Evolutionary conservation across 225 moss, liverwort and hornwort genomes (phyloP), one percentile per base, ranked within the genome.

Genomic region (Bryum argenteum): DNA sequence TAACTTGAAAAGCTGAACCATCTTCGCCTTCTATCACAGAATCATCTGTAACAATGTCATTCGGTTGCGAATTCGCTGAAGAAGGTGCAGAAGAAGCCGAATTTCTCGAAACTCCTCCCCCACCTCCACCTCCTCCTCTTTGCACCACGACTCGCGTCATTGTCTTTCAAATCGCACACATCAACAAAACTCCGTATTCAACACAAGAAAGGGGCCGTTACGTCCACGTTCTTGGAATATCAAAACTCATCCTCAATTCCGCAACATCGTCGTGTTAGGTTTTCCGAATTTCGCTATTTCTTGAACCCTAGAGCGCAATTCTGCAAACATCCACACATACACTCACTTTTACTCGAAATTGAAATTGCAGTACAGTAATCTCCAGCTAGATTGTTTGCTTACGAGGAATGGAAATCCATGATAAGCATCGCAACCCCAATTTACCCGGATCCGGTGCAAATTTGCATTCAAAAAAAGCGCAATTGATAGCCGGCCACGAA

Each of bases 71-170:
- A 61, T 54, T 80, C 19, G 84, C 77, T 9, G 81, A 45, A 13
- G 81, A 72, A 26, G 78, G 58, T 55, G 54, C 73, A 48, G 48
- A 48, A 17, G 48, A 70, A 22, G 76, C 50, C 47, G 82, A 73
- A 80, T 77, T 70, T 17, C 75, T 72, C 80, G 80, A 58, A 77
- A 80, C 53, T 75, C 84, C 55, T 68, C 77, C 50, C 78, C 79
- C 55, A n/a, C n/a, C n/a, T n/a, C n/a, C n/a, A n/a, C n/a, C 71
- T 26, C 75, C 78, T 70, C 81, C 84, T 69, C 87, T 71, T 81
- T 87, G 81, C 50, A 87, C 87, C 68, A 87, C 73, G 63, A 87
- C 73, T 55, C 79, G 81, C 70, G 87, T 87, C 87, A 87, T 87
- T 67, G 81, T 77, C 74, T 12, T 12, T 15, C 15, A 12, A 15